Base-by-base conservation (phyloP, 345 rosid species). In the Alliaria petiolata region DNA sequence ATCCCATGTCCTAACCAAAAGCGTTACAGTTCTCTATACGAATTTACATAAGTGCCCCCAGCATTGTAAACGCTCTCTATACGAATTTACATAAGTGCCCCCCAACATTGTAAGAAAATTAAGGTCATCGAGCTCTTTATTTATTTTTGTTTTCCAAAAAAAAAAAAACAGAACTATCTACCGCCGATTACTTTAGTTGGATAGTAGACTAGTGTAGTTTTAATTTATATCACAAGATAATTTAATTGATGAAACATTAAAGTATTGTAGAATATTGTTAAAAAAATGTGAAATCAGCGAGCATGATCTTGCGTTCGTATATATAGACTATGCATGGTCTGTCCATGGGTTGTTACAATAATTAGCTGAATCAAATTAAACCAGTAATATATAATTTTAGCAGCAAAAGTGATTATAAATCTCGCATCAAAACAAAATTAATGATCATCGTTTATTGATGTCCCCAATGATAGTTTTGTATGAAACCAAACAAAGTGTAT, bases 31-130 rank as follows among this genome's bases (percentile, higher is more conserved):
- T 55, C 19, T 2, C 20, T 22, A 14, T 39, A 4, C 2, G 44
- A 46, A 20, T 11, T 74, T 57, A 57, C 78, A 22, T 12, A 31
- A 30, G 4, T 74, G 1, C 46, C 78, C 77, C 43, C 38, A 9
- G 38, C 49, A 22, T 1, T 40, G 15, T n/a, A n/a, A n/a, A n/a
- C n/a, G n/a, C n/a, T 55, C 19, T 1, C n/a, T 22, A 14, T 39
- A 4, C 2, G 44, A 46, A 20, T 7, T 74, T 58, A 58, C 78
- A 22, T 12, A 31, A 30, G 3, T 74, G 1, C 46, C 78, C 77
- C 44, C 38, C 4, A 47, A n/a, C n/a, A n/a, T n/a, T 39, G 15
- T 54, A 8, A 0, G 13, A 12, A 5, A 25, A 13, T 12, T 46
- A 8, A 7, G 31, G 26, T 11, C 5, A 25, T 34, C 10, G 3